A percentile compares a stretch with the other conserved stretches of the same genome.
Conservation (phyloP, 2,329 filamentous ascomycete species). For the Aspergillus intermedius region DNA sequence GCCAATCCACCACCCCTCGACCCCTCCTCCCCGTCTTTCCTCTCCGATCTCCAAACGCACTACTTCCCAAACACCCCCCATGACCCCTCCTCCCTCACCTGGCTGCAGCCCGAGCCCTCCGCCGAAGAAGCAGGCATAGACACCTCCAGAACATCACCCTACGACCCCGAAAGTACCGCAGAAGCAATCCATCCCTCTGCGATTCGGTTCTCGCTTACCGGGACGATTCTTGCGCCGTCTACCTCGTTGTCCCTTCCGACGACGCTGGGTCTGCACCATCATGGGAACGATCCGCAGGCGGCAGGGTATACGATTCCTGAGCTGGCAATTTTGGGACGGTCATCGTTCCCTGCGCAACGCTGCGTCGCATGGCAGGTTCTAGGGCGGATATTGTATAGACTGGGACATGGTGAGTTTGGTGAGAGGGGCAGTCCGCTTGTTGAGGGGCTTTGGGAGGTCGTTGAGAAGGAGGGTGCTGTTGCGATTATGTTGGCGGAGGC, state of each 20-base stretch:
- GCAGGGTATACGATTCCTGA: slow-evolving; percentile 92
- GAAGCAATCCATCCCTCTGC: slow-evolving; percentile 61
- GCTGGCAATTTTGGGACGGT: slow-evolving; percentile 71
- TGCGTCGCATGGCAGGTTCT: slow-evolving; percentile 90
- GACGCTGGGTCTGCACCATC: slow-evolving; percentile 81
- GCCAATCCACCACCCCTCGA: slow-evolving; percentile 65
- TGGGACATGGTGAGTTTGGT: slow-evolving; percentile 67
- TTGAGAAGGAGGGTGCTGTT: slow-evolving; percentile 70
- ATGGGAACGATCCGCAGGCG: slow-evolving; percentile 83
- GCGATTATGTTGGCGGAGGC: slow-evolving; percentile 73
- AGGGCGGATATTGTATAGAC: slow-evolving; percentile 73
- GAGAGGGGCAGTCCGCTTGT: slow-evolving; percentile 58
- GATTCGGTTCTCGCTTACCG: slow-evolving; percentile 83
- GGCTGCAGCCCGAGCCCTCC: slow-evolving; percentile 65
- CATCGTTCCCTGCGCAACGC: slow-evolving; percentile 75
- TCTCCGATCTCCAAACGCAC: slow-evolving; percentile 76
- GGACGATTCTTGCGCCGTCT: slow-evolving; percentile 70
- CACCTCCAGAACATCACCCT: slow-evolving; percentile 57
- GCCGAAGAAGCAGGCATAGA: slow-evolving; percentile 58
- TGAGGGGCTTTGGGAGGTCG: slow-evolving; percentile 72
- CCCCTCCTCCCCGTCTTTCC: slow-evolving; percentile 74
- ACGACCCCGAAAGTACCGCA: slow-evolving; percentile 68
- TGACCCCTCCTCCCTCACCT: slow-evolving; percentile 78
- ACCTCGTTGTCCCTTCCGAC: slow-evolving; percentile 67
- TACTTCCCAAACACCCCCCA: slow-evolving; percentile 87